Base-by-base conservation (phyloP, 768 basidiomycete species). In the Arthromyces matolae region DNA sequence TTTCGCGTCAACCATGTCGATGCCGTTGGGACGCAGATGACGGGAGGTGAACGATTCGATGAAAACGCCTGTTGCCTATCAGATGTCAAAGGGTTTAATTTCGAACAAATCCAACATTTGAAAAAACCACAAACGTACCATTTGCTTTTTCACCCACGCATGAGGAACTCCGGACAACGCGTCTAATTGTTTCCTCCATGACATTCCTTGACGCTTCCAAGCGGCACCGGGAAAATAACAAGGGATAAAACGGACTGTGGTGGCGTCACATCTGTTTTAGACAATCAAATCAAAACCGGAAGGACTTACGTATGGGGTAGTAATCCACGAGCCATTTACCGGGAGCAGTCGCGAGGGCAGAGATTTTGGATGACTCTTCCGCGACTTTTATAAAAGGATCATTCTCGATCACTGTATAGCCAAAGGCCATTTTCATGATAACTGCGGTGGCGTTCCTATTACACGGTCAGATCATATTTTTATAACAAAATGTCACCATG, bases 241-340 rank as follows among this genome's bases (percentile, higher is more conserved):
- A 3, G 80, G 80, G n/a, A 80, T 48, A 41, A 74, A 71, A 23
- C 76, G 75, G 18, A 80, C 72, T 75, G 25, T 10, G 2, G 19
- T 35, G 4, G 28, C 28, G 24, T 39, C 14, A 7, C 12, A 36
- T 40, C 8, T 48, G 20, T 8, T 38, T 20, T 20, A 20, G 20
- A 8, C 12, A 32, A 24, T 23, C 16, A 12, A 12, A 40, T 31
- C 25, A 14, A 14, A 10, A 14, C 9, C 5, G 4, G 42, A 36
- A 35, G 23, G 5, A 31, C 68, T 39, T 43, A 74, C 72, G 47
- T 10, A 71, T 62, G 2, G 73, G 73, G 45, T 60, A 61, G 44
- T 70, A 71, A 54, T 76, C 71, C 0, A 74, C 73, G 1, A 74
- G 60, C 72, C 72, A 76, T 18, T 67, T 64, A 12, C 73, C 73